These are phyloP conservation scores for Triticum monococcum DNA, from an alignment of 176 grass and related monocot species.

Conservation along the genomic window DNA sequence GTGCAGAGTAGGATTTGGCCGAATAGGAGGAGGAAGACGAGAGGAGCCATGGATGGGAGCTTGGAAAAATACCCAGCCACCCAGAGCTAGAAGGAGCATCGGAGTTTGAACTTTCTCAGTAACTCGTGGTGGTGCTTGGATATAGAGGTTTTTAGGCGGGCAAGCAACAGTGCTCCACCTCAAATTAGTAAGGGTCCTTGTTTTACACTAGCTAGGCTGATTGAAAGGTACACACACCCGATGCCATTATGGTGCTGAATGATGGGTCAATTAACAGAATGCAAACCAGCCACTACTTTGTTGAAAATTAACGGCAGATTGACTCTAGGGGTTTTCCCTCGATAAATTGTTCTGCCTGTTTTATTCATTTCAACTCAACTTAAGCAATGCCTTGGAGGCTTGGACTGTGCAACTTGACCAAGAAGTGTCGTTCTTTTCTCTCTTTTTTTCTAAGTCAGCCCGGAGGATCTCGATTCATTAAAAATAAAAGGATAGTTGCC, in stretches of 20 bases:
- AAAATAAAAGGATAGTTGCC: no score
- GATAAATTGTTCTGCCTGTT: not conserved
- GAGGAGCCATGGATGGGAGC: no score
- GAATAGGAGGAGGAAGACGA: no score
- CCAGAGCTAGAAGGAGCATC: not conserved
- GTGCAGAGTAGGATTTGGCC: no score
- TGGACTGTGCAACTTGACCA: no score
- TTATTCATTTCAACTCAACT: not conserved
- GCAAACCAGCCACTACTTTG: not conserved
- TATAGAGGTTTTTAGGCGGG: not conserved
- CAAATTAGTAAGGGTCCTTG: not conserved
- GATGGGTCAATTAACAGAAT: not conserved
- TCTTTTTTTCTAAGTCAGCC: no score
- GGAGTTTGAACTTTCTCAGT: conserved; percentile 20
- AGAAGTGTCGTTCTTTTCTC: no score
- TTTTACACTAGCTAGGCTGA: not conserved
- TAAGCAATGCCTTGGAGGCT: not conserved
- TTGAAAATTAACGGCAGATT: not conserved
- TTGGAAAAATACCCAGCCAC: no score
- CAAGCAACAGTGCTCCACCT: not conserved
- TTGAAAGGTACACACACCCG: not conserved
- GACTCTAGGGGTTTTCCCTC: not conserved
- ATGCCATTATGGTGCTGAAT: not conserved
- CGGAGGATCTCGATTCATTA: no score
- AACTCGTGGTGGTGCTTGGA: not conserved